phyloP scores from a whole-genome alignment of 2,329 filamentous ascomycete species.

The Trematosphaeria pertusa region DNA sequence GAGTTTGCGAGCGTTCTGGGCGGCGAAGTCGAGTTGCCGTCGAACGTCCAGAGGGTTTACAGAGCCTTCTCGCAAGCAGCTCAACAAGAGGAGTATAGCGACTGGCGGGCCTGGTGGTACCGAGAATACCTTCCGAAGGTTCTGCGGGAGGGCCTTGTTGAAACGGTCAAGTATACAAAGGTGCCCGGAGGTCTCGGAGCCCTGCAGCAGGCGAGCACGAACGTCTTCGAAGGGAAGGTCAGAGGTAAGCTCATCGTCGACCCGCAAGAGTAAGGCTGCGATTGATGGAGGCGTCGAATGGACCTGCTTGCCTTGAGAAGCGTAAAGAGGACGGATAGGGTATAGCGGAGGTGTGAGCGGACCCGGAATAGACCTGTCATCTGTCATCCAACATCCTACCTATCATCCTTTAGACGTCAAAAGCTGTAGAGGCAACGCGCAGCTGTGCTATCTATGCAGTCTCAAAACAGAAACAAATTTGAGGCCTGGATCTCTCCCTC shows the following conservation, averaged over 20 bases:
- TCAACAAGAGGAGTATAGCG: slow-evolving; percentile 26
- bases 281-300: not conserved
- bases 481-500: no score
- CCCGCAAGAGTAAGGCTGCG: slow-evolving; percentile 27
- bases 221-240: slow-evolving; percentile 31
- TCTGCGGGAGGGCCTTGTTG: slow-evolving; percentile 26
- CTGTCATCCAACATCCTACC: no score
- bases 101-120: slow-evolving; percentile 35
- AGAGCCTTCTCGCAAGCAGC: slow-evolving; percentile 35
- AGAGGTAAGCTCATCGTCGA: slow-evolving; percentile 32
- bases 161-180: slow-evolving; percentile 30
- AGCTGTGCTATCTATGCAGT: no score
- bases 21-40: slow-evolving; percentile 26
- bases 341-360: no score
- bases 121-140: slow-evolving; percentile 33
- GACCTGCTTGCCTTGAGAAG: no score
- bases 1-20: slow-evolving; percentile 31
- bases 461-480: no score
- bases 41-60: slow-evolving; percentile 32
- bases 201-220: slow-evolving; percentile 30
- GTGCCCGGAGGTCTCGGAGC: slow-evolving; percentile 28
- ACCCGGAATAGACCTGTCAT: no score
- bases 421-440: no score
- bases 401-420: no score
- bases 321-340: no score